Evolutionary conservation across 2,329 filamentous ascomycete genomes (phyloP).

Genomic region (Colletotrichum sp.): DNA sequence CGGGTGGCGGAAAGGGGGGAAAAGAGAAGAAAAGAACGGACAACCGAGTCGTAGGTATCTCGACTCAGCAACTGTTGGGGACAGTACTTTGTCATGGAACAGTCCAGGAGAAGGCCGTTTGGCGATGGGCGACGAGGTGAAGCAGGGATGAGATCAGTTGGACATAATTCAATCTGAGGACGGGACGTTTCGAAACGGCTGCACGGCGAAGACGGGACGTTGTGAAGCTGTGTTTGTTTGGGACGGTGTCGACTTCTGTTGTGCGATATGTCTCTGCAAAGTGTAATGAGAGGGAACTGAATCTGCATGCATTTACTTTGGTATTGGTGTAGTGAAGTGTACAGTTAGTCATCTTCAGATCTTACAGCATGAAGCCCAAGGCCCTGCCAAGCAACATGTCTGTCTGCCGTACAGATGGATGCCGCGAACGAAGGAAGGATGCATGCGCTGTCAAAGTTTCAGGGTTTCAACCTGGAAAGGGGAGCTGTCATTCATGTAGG

Average conservation of each 20-base stretch:
- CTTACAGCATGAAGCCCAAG: neutral
- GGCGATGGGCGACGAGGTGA: neutral
- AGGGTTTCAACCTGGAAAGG: neutral
- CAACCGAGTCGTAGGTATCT: neutral
- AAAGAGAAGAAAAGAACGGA: neutral
- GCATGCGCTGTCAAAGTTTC: neutral
- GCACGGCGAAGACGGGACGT: neutral
- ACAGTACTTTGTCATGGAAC: neutral
- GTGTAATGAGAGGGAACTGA: neutral
- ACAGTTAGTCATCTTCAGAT: neutral
- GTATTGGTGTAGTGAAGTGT: neutral
- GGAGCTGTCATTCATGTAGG: neutral
- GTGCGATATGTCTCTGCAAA: neutral
- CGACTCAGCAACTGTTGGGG: neutral
- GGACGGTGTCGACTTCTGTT: neutral
- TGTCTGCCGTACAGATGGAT: neutral
- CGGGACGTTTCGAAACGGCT: conserved; percentile 15
- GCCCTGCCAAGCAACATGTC: neutral
- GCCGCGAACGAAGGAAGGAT: neutral
- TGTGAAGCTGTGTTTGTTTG: conserved; percentile 1
- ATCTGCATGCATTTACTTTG: neutral
- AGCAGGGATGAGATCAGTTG: neutral
- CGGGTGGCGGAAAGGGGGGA: neutral
- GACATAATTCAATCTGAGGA: neutral
- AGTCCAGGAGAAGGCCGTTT: neutral